These are phyloP conservation scores for Canavalia gladiata DNA, from an alignment of 306 rosid species.

Conservation along the genomic window DNA sequence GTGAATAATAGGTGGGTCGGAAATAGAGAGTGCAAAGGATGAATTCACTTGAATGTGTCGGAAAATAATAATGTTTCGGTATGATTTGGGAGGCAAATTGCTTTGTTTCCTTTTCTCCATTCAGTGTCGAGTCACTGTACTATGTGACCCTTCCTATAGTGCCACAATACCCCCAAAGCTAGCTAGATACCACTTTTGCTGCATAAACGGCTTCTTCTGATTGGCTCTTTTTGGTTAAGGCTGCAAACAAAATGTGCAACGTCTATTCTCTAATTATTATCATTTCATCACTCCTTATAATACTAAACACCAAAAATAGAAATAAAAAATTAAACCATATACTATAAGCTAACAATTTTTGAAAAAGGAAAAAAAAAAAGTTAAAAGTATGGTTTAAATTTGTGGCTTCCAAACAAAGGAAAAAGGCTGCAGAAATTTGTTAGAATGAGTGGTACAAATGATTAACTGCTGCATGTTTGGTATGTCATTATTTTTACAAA, in stretches of 20 bases:
- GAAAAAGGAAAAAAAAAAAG: background rate
- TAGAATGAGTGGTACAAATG: slow-evolving; percentile 34
- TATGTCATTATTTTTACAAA: background rate
- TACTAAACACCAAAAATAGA: background rate
- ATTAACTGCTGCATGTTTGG: slow-evolving; percentile 4
- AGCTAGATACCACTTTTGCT: slow-evolving; percentile 33
- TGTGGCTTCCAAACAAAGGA: slow-evolving; percentile 35
- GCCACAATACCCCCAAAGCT: slow-evolving; percentile 40
- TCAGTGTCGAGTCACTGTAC: slow-evolving; percentile 62
- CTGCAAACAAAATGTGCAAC: slow-evolving; percentile 52
- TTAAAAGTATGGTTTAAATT: background rate
- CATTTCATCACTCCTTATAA: slow-evolving; percentile 34
- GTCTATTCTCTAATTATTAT: slow-evolving; percentile 41
- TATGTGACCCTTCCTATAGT: slow-evolving; percentile 51
- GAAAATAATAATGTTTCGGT: slow-evolving; percentile 52
- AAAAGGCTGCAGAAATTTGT: slow-evolving; percentile 33
- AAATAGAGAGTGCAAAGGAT: slow-evolving; percentile 41
- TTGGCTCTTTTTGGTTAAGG: slow-evolving; percentile 52
- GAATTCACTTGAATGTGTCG: slow-evolving; percentile 52
- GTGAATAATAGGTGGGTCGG: slow-evolving; percentile 46
- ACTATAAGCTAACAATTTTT: background rate
- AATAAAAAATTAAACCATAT: background rate
- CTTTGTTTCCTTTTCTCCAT: slow-evolving; percentile 55
- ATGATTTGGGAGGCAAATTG: slow-evolving; percentile 53
- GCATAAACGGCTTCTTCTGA: slow-evolving; percentile 30